Evolutionary conservation across 2,329 filamentous ascomycete species (phyloP), one percentile per base, ranked within the genome.

Genomic region (Alternaria hordeiaustralica): DNA sequence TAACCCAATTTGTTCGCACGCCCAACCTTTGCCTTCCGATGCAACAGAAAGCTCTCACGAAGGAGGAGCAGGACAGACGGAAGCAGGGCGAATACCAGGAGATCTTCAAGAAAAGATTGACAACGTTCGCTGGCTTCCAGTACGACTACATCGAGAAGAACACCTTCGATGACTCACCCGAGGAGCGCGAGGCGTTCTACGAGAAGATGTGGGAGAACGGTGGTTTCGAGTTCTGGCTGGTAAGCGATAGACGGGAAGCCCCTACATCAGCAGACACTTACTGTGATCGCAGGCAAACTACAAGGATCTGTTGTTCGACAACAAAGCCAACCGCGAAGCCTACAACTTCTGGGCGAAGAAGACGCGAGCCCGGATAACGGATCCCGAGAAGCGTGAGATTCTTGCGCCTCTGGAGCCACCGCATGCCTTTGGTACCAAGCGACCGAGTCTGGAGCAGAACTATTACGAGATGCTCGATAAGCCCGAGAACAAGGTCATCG

Each of bases 21-120:
- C 89, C 90, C 0, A 92, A 91, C 62, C 80, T 90, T 7, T 87
- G 87, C 0, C 70, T 91, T 0, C 88, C 89, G 0, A 90, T 92
- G 87, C 82, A 84, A 3, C 83, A 85, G 61, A 78, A 81, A 3
- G 44, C 78, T 1, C 78, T 89, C 26, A 84, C 82, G 1, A 78
- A 74, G 11, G 81, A 84, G 60, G 85, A 88, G 64, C 86, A 90
- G 69, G 78, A 86, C 23, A 71, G 71, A 2, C 73, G 78, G 15
- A 82, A 83, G 68, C 58, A 71, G 36, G 69, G 69, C 46, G 65
- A 80, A 28, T 83, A 83, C 36, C 76, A 80, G 5, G 74, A 78
- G 13, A 79, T 91, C 3, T 90, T 88, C 73, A 78, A 78, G 26
- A 76, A 81, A 33, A 85, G 88, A 3, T 81, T 85, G 69, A 84